Conservation (phyloP, 2,329 filamentous ascomycete species). For the Arthrobotrys sphaeroides region DNA sequence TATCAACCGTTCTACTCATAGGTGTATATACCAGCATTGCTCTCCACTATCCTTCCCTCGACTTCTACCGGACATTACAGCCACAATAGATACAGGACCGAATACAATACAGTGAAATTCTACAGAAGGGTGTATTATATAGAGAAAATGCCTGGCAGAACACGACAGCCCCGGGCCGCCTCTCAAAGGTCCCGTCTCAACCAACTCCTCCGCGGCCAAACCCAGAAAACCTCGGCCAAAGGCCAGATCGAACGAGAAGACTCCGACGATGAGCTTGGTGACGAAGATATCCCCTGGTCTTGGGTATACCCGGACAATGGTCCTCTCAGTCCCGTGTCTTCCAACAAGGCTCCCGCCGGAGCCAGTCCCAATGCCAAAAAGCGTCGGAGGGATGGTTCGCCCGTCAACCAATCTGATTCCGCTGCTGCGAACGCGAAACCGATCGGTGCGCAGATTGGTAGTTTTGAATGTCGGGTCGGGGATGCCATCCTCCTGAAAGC, state of each 20-base stretch:
- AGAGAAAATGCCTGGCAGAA: constrained; percentile 41
- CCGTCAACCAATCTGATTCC: constrained; percentile 56
- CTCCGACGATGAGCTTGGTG: constrained; percentile 85
- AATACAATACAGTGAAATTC: background rate
- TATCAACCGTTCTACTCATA: background rate
- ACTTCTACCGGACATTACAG: background rate
- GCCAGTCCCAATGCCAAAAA: constrained; percentile 47
- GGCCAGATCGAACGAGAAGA: constrained; percentile 77
- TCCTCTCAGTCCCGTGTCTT: constrained; percentile 21
- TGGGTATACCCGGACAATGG: constrained; percentile 71
- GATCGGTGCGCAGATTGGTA: constrained; percentile 81
- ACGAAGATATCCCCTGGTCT: constrained; percentile 78
- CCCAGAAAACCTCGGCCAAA: constrained; percentile 59
- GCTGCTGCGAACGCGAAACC: constrained; percentile 66
- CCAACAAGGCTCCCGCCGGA: constrained; percentile 30
- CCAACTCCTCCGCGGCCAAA: constrained; percentile 62
- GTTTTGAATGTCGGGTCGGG: constrained; percentile 80
- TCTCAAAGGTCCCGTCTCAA: constrained; percentile 62
- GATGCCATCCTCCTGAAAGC: constrained; percentile 88
- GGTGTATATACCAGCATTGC: background rate
- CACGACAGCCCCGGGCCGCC: constrained; percentile 24
- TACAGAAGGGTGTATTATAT: background rate
- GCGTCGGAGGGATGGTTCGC: constrained; percentile 41
- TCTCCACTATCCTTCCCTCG: background rate
- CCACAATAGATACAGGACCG: too few species aligned